Conservation (phyloP, 1,139 yeast genomes). For the Blastobotrys indianensis region DNA sequence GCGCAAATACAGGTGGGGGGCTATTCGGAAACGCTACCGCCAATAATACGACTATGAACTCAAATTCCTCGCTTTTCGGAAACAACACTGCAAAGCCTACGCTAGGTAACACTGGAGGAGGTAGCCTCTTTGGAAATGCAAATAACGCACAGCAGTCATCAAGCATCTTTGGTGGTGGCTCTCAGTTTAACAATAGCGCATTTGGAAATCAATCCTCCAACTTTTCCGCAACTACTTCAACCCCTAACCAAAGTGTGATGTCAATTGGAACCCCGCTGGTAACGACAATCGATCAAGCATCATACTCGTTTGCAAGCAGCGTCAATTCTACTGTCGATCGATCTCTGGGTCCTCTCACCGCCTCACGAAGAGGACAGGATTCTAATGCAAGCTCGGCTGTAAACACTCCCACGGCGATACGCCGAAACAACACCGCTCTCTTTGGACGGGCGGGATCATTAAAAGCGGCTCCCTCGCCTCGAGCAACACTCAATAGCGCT, state of each 20-base stretch:
- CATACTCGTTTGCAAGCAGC: conserved; percentile 50
- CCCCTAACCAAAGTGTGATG: conserved; percentile 13
- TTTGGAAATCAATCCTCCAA: background rate
- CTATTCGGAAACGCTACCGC: conserved; percentile 15
- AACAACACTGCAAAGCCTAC: conserved; percentile 26
- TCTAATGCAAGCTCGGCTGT: conserved; percentile 1
- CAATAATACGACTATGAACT: background rate
- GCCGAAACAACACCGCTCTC: conserved; percentile 5
- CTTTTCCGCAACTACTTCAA: conserved; percentile 2
- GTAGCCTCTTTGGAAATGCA: conserved; percentile 22
- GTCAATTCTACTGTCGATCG: conserved; percentile 26
- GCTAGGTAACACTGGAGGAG: conserved; percentile 16
- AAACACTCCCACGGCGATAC: conserved; percentile 10
- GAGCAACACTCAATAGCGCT: conserved; percentile 7
- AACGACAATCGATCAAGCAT: conserved; percentile 53
- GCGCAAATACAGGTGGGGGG: conserved; percentile 9
- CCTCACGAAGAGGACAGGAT: conserved; percentile 12
- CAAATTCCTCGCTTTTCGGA: conserved; percentile 18
- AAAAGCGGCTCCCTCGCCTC: conserved; percentile 15
- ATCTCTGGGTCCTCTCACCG: conserved; percentile 21
- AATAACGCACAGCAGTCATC: conserved; percentile 4
- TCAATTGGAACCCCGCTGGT: conserved; percentile 15
- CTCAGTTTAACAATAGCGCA: background rate
- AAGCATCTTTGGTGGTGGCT: background rate
- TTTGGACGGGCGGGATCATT: conserved; percentile 1